These are phyloP conservation scores for Nemania serpens DNA, from an alignment of 2,329 filamentous ascomycete genomes.

Conservation along the genomic window DNA sequence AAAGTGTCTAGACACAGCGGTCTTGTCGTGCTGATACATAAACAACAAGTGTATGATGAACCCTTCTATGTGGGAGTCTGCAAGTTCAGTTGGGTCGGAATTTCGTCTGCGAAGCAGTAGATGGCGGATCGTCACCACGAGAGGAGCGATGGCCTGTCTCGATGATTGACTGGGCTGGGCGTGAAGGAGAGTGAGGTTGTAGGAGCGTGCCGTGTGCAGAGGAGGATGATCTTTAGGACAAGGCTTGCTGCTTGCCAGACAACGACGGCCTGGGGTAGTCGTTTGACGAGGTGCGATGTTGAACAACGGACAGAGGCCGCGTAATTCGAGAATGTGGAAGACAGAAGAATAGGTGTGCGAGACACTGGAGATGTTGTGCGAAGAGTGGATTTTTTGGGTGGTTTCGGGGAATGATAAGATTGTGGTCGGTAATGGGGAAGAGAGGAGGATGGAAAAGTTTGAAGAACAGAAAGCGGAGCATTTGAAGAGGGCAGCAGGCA, in stretches of 20 bases:
- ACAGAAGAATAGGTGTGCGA: slow-evolving; percentile 9
- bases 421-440: slow-evolving; percentile 25
- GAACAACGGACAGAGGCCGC: slow-evolving; percentile 20
- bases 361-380: slow-evolving; percentile 16
- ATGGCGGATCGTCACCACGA: slow-evolving; percentile 26
- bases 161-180: slow-evolving; percentile 15
- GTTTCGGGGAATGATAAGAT: slow-evolving; percentile 20
- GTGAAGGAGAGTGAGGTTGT: not conserved
- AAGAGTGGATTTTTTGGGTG: slow-evolving; percentile 15
- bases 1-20: slow-evolving; percentile 85
- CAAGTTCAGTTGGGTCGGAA: slow-evolving; percentile 20
- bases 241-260: not conserved
- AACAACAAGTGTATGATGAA: slow-evolving; percentile 64
- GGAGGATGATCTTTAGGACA: not conserved
- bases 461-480: slow-evolving; percentile 28
- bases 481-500: slow-evolving; percentile 10
- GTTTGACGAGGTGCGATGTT: not conserved
- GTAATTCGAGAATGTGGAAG: slow-evolving; percentile 10
- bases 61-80: slow-evolving; percentile 42
- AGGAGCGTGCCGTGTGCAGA: no score
- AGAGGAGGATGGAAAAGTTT: slow-evolving; percentile 21
- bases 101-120: slow-evolving; percentile 18
- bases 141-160: slow-evolving; percentile 8
- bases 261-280: not conserved
- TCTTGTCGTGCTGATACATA: slow-evolving; percentile 97